phyloP scores from a whole-genome alignment of 148 eudicot genomes.

The Silene conica region DNA sequence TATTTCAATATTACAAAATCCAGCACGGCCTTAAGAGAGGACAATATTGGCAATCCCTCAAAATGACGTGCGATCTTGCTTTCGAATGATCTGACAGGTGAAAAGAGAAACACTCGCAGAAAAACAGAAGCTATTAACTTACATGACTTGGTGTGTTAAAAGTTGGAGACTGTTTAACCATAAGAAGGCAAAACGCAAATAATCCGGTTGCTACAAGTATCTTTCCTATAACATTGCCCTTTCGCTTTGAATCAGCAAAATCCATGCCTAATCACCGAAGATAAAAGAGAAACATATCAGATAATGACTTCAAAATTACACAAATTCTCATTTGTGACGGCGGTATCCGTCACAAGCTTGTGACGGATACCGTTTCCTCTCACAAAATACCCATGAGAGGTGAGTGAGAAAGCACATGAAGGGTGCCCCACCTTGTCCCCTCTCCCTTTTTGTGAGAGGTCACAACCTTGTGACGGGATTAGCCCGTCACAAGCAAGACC shows the following conservation, averaged over 20 bases:
- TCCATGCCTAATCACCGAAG: slow-evolving; percentile 57
- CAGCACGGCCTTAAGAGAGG: background rate
- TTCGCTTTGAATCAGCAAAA: slow-evolving; percentile 55
- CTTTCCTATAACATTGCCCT: slow-evolving; percentile 47
- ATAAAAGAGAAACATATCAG: background rate
- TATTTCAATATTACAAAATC: background rate
- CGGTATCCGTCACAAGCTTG: too few species aligned
- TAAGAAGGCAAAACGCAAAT: slow-evolving; percentile 60
- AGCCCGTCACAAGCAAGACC: too few species aligned
- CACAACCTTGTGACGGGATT: too few species aligned
- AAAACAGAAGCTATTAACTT: slow-evolving; percentile 20
- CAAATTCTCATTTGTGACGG: too few species aligned
- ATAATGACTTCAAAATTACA: background rate
- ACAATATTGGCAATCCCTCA: slow-evolving; percentile 3
- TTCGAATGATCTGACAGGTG: background rate
- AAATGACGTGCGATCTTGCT: background rate
- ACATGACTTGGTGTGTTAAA: slow-evolving; percentile 61
- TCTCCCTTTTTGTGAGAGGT: too few species aligned
- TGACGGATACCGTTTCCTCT: too few species aligned
- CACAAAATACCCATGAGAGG: too few species aligned
- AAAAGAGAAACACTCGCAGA: too few species aligned
- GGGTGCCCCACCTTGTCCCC: too few species aligned
- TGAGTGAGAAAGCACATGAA: too few species aligned
- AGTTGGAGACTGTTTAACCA: slow-evolving; percentile 59
- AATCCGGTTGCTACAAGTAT: slow-evolving; percentile 52